Evolutionary conservation across 2,329 filamentous ascomycete species (phyloP).

Genomic region (Trichoderma aggressivum): DNA sequence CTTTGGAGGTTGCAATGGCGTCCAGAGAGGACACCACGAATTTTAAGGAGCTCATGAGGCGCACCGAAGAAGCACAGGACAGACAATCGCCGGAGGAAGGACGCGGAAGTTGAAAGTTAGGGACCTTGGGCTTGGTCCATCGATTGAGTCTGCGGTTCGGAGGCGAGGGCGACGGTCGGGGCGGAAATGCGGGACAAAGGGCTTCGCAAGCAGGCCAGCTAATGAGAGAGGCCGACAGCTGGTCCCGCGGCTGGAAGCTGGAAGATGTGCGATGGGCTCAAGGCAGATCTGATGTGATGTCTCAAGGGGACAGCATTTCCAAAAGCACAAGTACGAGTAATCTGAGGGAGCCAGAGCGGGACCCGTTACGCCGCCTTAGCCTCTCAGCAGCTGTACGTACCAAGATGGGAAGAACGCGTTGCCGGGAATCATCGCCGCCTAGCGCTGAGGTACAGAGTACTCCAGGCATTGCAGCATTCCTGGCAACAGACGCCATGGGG

Average conservation of each 20-base stretch:
- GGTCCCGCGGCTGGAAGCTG: slow-evolving; percentile 2
- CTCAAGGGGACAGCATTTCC: slow-evolving; percentile 20
- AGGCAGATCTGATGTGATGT: slow-evolving; percentile 6
- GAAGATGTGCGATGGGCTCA: background rate
- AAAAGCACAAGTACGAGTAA: slow-evolving; percentile 3
- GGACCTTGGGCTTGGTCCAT: slow-evolving; percentile 17
- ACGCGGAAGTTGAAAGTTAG: slow-evolving; percentile 19
- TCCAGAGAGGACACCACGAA: slow-evolving; percentile 94
- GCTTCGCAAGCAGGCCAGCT: background rate
- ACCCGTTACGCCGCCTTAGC: slow-evolving; percentile 15
- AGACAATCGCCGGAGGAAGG: slow-evolving; percentile 11
- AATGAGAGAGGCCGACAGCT: slow-evolving; percentile 1
- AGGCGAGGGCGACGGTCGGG: background rate
- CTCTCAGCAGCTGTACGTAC: background rate
- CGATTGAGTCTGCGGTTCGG: slow-evolving; percentile 15
- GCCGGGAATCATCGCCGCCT: background rate
- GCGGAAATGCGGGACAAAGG: background rate
- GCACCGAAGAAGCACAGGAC: slow-evolving; percentile 26
- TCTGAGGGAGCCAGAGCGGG: slow-evolving; percentile 11
- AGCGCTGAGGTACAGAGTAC: slow-evolving; percentile 6
- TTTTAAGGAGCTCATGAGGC: slow-evolving; percentile 82
- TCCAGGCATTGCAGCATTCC: background rate
- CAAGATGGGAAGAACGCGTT: background rate
- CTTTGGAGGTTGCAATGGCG: slow-evolving; percentile 85
- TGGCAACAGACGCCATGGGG: background rate